A percentile compares a stretch with the other conserved stretches of the same genome.
These are phyloP conservation scores for Centrapalus pauciflorus DNA, from an alignment of 129 eudicot species.

Conservation along the genomic window DNA sequence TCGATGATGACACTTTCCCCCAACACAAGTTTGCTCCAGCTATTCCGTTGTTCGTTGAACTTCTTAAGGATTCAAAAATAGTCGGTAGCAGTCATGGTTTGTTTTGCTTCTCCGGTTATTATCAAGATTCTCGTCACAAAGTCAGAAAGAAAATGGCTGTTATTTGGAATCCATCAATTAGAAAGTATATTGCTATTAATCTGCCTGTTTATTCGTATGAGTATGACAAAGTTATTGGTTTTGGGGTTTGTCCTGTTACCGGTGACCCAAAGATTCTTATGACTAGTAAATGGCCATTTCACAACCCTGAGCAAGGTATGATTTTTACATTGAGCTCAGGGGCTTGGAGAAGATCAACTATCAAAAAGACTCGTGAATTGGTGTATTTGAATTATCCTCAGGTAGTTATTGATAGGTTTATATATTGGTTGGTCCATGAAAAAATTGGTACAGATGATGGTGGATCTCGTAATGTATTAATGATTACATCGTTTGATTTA, in stretches of 20 bases:
- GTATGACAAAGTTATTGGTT: too few species aligned
- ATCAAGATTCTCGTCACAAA: slow-evolving; percentile 1
- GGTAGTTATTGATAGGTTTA: background rate
- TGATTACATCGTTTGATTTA: background rate
- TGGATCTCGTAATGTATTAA: background rate
- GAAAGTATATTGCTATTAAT: slow-evolving; percentile 3
- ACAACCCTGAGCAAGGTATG: background rate
- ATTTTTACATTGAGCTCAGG: background rate
- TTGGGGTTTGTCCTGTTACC: too few species aligned
- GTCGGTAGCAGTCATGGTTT: slow-evolving; percentile 28
- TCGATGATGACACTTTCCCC: slow-evolving; percentile 9
- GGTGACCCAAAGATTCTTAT: too few species aligned
- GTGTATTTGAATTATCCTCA: background rate
- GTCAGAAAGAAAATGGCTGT: background rate
- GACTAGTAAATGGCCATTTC: too few species aligned
- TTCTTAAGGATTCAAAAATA: background rate
- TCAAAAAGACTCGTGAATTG: background rate
- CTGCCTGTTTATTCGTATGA: too few species aligned
- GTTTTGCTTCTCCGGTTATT: slow-evolving; percentile 21
- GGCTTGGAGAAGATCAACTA: background rate
- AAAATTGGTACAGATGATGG: background rate
- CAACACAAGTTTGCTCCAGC: background rate
- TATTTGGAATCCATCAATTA: slow-evolving; percentile 41
- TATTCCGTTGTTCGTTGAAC: background rate
- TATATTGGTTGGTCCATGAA: background rate